Evolutionary conservation across 2,329 filamentous ascomycete genomes (phyloP).

Genomic region (Metarhizium brunneum): DNA sequence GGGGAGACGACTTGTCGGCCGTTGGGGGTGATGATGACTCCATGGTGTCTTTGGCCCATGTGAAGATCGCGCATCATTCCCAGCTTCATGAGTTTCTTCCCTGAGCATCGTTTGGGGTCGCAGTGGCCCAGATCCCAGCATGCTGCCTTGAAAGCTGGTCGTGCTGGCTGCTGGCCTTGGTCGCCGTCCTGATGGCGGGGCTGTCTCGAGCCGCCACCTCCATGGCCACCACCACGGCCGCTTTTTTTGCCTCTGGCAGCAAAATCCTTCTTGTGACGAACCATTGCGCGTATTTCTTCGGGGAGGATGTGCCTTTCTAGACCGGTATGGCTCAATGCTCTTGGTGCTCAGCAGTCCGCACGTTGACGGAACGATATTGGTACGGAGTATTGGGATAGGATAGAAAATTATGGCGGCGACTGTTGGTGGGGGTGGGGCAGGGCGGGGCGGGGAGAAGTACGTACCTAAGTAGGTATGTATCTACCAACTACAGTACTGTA

Average conservation of each 20-base stretch:
- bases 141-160: slow-evolving; percentile 72
- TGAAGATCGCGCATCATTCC: slow-evolving; percentile 90
- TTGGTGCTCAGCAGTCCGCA: slow-evolving; percentile 71
- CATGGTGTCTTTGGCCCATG: slow-evolving; percentile 82
- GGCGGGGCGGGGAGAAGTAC: not conserved
- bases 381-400: too few species aligned
- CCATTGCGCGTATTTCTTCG: slow-evolving; percentile 49
- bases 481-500: not conserved
- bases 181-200: slow-evolving; percentile 33
- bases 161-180: slow-evolving; percentile 19
- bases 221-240: slow-evolving; percentile 44
- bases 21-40: slow-evolving; percentile 92
- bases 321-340: slow-evolving; percentile 87
- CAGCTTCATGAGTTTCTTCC: slow-evolving; percentile 85
- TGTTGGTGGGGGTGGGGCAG: too few species aligned
- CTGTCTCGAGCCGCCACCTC: slow-evolving; percentile 24
- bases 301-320: slow-evolving; percentile 23
- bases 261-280: slow-evolving; percentile 89
- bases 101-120: slow-evolving; percentile 92
- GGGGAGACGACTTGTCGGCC: slow-evolving; percentile 78
- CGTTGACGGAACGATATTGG: not conserved
- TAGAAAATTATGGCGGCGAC: too few species aligned
- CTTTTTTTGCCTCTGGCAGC: slow-evolving; percentile 67
- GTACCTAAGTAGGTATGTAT: not conserved
- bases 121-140: slow-evolving; percentile 98